phyloP scores from a whole-genome alignment of 495 filamentous ascomycete species.

The Daldinia grandis region DNA sequence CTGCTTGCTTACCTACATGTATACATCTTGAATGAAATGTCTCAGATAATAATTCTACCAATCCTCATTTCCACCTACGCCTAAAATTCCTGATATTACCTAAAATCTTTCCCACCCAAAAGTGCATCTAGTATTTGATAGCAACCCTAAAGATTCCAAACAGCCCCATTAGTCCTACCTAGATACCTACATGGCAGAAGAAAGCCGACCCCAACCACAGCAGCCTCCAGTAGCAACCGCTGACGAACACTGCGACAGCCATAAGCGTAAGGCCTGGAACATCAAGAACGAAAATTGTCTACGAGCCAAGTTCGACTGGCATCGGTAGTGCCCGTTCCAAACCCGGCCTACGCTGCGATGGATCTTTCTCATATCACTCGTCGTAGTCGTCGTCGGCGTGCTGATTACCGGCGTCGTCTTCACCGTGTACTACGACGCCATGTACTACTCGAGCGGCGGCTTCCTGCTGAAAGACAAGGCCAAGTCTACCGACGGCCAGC shows the following conservation, averaged over 20 bases:
- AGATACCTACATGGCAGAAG: constrained; percentile 7
- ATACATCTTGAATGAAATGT: neutral
- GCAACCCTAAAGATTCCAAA: neutral
- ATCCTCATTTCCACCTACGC: neutral
- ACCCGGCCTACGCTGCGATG: constrained; percentile 38
- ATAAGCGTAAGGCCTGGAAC: constrained; percentile 19
- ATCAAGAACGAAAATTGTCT: constrained; percentile 10
- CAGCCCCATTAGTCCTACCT: neutral
- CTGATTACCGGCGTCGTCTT: constrained; percentile 36
- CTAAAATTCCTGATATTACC: neutral
- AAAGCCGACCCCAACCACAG: neutral
- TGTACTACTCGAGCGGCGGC: constrained; percentile 39
- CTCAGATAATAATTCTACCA: neutral
- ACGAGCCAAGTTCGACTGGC: constrained; percentile 28
- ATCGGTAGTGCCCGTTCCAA: constrained; percentile 34
- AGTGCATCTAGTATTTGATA: neutral
- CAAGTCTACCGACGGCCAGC: neutral
- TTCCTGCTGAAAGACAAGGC: constrained; percentile 19
- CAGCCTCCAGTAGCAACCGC: neutral
- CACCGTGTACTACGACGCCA: constrained; percentile 37
- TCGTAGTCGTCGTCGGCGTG: constrained; percentile 30
- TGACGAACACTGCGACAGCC: constrained; percentile 26
- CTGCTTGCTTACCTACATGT: neutral
- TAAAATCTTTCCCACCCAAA: neutral
- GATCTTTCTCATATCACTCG: constrained; percentile 35